Evolutionary conservation across 2,329 filamentous ascomycete genomes (phyloP).

Genomic region (Cadophora luteo-olivacea): DNA sequence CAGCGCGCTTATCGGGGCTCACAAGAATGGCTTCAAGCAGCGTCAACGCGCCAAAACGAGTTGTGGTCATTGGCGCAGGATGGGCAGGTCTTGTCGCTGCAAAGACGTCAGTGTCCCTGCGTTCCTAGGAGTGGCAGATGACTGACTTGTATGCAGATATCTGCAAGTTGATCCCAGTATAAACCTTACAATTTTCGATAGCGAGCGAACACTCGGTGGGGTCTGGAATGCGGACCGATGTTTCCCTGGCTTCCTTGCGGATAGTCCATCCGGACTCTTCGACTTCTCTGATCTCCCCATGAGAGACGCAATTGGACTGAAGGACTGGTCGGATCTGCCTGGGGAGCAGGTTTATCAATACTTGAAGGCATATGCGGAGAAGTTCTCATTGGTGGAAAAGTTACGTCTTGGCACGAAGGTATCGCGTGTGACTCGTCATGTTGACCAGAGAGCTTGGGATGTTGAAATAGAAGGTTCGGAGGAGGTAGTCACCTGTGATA

Average conservation of each 20-base stretch:
- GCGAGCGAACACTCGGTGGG: slow-evolving; percentile 27
- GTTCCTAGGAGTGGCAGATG: neutral
- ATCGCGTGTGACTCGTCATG: slow-evolving; percentile 19
- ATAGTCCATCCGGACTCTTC: slow-evolving; percentile 26
- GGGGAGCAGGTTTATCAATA: slow-evolving; percentile 24
- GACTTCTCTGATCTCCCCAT: slow-evolving; percentile 31
- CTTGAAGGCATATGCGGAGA: slow-evolving; percentile 26
- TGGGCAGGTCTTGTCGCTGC: slow-evolving; percentile 29
- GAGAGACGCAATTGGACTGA: slow-evolving; percentile 23
- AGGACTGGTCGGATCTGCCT: slow-evolving; percentile 28
- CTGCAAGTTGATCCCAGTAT: slow-evolving; percentile 25
- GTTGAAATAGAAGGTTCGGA: slow-evolving; percentile 10
- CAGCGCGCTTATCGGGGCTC: neutral
- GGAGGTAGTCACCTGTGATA: slow-evolving; percentile 23
- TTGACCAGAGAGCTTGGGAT: slow-evolving; percentile 20
- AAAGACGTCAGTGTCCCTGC: slow-evolving; percentile 18
- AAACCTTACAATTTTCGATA: slow-evolving; percentile 29
- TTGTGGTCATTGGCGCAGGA: slow-evolving; percentile 21
- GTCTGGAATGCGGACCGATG: slow-evolving; percentile 19
- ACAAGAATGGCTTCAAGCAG: neutral
- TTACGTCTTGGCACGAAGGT: slow-evolving; percentile 19
- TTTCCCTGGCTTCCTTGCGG: slow-evolving; percentile 17
- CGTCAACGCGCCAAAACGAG: slow-evolving; percentile 7
- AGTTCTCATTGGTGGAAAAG: slow-evolving; percentile 23
- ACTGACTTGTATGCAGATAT: slow-evolving; percentile 19